phyloP scores from a whole-genome alignment of 1,284 basidiomycete genomes.

The Coniophora puteana region DNA sequence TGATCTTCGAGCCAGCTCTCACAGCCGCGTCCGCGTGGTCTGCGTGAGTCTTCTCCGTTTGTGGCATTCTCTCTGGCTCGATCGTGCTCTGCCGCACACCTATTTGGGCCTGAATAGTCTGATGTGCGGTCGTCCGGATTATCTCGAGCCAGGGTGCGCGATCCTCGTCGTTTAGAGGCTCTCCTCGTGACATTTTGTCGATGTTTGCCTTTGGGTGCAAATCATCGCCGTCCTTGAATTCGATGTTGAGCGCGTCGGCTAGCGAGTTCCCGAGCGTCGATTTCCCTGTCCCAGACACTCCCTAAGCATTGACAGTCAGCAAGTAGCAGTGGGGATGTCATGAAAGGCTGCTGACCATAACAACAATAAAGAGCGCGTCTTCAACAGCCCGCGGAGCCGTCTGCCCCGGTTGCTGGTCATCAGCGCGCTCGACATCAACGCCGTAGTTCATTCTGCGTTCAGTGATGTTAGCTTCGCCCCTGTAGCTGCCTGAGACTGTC shows the following conservation, averaged over 20 bases:
- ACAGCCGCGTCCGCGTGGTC: conserved; percentile 29
- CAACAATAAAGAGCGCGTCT: conserved; percentile 36
- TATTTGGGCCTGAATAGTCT: conserved; percentile 43
- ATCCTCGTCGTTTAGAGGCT: conserved; percentile 81
- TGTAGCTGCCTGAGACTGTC: no score
- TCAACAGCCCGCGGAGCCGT: no score
- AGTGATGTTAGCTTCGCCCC: no score
- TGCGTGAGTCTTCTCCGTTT: conserved; percentile 34
- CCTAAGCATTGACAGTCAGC: conserved; percentile 37
- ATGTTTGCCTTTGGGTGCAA: conserved; percentile 83
- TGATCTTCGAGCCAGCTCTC: conserved; percentile 7
- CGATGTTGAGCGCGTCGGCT: conserved; percentile 54
- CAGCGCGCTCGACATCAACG: no score
- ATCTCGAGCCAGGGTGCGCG: conserved; percentile 82
- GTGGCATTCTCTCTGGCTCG: conserved; percentile 1
- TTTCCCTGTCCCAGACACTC: conserved; percentile 84
- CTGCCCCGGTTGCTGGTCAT: no score
- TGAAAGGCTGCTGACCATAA: conserved; percentile 41
- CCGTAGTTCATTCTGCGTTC: no score
- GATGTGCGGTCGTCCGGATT: conserved; percentile 66
- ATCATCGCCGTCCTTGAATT: conserved; percentile 90
- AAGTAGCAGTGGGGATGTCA: not conserved
- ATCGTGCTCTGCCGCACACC: not conserved
- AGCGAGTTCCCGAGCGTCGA: conserved; percentile 77
- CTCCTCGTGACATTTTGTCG: conserved; percentile 82